Evolutionary conservation across 108 stramenopile genomes (phyloP).

Genomic region (Poteriospumella lacustris): DNA sequence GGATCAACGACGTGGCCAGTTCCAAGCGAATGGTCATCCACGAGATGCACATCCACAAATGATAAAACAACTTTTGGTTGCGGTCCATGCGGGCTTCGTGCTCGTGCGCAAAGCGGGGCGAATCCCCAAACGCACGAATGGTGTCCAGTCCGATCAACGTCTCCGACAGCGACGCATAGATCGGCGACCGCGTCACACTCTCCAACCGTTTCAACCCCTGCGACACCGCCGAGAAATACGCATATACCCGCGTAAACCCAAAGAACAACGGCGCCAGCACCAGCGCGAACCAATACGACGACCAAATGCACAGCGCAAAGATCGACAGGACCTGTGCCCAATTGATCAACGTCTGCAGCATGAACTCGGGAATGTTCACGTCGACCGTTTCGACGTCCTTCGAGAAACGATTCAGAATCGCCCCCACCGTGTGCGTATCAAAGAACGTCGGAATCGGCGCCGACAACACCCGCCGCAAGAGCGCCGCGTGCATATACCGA

Average conservation of each 20-base stretch:
- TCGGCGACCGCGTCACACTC: constrained; percentile 29
- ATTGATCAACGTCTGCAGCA: neutral
- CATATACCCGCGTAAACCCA: neutral
- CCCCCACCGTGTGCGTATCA: constrained; percentile 19
- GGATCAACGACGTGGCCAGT: neutral
- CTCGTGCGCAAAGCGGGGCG: neutral
- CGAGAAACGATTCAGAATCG: constrained; percentile 23
- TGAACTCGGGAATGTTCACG: constrained; percentile 16
- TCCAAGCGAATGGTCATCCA: constrained; percentile 15
- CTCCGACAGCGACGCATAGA: constrained; percentile 19
- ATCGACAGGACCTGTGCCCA: neutral
- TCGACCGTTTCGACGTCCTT: constrained; percentile 25
- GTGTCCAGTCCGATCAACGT: constrained; percentile 26
- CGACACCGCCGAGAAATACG: constrained; percentile 11
- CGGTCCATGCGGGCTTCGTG: neutral
- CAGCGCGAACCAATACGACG: neutral
- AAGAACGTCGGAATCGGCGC: constrained; percentile 24
- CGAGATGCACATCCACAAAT: neutral
- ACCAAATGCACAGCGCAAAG: constrained; percentile 12
- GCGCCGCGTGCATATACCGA: neutral
- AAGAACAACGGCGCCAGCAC: neutral
- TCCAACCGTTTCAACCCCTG: constrained; percentile 41
- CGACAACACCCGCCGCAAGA: neutral
- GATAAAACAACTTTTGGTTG: constrained; percentile 14
- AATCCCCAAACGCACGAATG: constrained; percentile 32